These are phyloP conservation scores for Tephrocybe sp. DNA, from an alignment of 768 basidiomycete species.

Conservation along the genomic window DNA sequence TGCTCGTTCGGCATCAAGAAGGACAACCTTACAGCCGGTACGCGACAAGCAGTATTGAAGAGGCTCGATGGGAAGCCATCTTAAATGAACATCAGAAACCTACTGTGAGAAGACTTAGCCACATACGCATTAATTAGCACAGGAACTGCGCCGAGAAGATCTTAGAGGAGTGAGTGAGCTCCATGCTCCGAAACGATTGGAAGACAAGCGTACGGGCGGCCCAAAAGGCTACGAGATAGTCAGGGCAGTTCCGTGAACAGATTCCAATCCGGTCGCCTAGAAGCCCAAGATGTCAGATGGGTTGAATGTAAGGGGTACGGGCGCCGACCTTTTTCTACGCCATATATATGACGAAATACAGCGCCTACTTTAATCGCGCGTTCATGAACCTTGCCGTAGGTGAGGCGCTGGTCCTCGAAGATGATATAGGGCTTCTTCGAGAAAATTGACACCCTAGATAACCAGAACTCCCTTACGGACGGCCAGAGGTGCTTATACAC, in stretches of 20 bases:
- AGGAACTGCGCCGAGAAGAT: slow-evolving; percentile 59
- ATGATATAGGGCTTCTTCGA: slow-evolving; percentile 52
- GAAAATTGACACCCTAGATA: slow-evolving; percentile 37
- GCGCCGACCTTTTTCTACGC: slow-evolving; percentile 45
- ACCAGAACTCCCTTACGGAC: slow-evolving; percentile 54
- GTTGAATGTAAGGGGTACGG: not conserved
- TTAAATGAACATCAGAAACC: slow-evolving; percentile 17
- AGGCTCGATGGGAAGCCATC: slow-evolving; percentile 51
- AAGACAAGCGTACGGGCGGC: slow-evolving; percentile 45
- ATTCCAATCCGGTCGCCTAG: slow-evolving; percentile 58
- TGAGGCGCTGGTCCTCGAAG: slow-evolving; percentile 48
- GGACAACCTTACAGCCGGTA: slow-evolving; percentile 50
- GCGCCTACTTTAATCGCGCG: slow-evolving; percentile 42
- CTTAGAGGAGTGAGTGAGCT: slow-evolving; percentile 22
- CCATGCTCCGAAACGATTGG: not conserved
- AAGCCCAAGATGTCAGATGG: slow-evolving; percentile 1
- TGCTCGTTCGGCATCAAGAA: slow-evolving; percentile 61
- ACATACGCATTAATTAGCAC: slow-evolving; percentile 60
- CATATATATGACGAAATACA: slow-evolving; percentile 41
- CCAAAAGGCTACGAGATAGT: slow-evolving; percentile 60
- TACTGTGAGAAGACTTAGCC: not conserved
- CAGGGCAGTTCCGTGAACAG: slow-evolving; percentile 60
- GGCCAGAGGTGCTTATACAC: slow-evolving; percentile 60
- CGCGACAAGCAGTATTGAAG: slow-evolving; percentile 51
- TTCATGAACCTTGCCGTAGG: slow-evolving; percentile 43